A percentile compares a stretch with the other conserved stretches of the same genome.
These are phyloP conservation scores for Torrubiella hemipterigena DNA, from an alignment of 2,329 filamentous ascomycete genomes.

Conservation along the genomic window DNA sequence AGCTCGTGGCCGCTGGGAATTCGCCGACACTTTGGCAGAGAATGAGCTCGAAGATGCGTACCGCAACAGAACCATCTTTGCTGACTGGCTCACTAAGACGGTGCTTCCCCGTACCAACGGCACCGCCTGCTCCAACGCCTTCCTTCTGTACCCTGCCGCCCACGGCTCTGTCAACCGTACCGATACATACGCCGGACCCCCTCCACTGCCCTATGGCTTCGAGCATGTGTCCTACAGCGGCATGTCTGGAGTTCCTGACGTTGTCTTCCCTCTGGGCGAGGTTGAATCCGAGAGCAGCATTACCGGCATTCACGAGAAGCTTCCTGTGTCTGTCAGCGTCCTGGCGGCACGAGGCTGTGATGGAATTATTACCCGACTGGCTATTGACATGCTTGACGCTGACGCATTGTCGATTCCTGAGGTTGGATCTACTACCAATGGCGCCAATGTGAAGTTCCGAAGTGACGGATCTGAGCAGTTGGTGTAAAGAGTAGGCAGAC, in stretches of 20 bases:
- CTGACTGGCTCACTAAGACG: constrained; percentile 18
- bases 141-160: constrained; percentile 15
- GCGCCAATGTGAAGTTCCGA: constrained; percentile 13
- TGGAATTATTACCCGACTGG: constrained; percentile 41
- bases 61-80: constrained; percentile 18
- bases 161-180: constrained; percentile 6
- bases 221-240: constrained; percentile 18
- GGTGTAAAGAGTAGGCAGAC: no score
- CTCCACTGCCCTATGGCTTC: constrained; percentile 5
- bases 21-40: constrained; percentile 1
- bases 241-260: constrained; percentile 14
- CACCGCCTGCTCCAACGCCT: constrained; percentile 16
- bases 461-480: no score
- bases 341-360: constrained; percentile 35
- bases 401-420: constrained; percentile 33
- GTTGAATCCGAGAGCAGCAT: constrained; percentile 24
- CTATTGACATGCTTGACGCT: constrained; percentile 34
- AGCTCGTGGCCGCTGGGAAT: constrained; percentile 1
- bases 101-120: constrained; percentile 11
- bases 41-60: constrained; percentile 11
- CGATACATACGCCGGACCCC: constrained; percentile 7
- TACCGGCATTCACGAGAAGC: constrained; percentile 23
- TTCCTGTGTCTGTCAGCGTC: constrained; percentile 28
- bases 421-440: constrained; percentile 26
- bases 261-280: constrained; percentile 29